Evolutionary conservation across 2,329 filamentous ascomycete genomes (phyloP).

Genomic region (Penicillium freii): DNA sequence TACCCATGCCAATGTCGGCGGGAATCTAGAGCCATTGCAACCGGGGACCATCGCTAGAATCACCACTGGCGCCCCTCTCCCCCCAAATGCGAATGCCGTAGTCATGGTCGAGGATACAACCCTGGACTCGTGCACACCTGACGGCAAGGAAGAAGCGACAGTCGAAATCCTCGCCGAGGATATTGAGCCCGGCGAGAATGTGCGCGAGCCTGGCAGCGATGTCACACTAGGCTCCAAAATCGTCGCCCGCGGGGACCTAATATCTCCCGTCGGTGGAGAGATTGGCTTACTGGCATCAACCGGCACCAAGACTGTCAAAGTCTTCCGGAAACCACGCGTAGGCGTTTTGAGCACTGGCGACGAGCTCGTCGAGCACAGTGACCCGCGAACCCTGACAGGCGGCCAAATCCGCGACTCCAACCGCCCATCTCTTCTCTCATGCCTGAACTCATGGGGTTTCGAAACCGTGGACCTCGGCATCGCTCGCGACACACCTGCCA

Average conservation of each 20-base stretch:
- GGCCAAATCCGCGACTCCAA: conserved; percentile 96
- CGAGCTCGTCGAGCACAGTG: conserved; percentile 77
- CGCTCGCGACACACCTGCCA: conserved; percentile 57
- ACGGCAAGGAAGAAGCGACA: conserved; percentile 79
- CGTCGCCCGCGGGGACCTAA: conserved; percentile 72
- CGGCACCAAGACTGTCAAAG: conserved; percentile 66
- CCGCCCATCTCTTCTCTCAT: conserved; percentile 79
- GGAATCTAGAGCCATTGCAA: conserved; percentile 60
- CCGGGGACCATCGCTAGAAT: conserved; percentile 81
- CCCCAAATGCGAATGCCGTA: conserved; percentile 82
- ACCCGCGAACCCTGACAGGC: conserved; percentile 59
- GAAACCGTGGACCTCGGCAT: conserved; percentile 83
- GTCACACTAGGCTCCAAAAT: conserved; percentile 68
- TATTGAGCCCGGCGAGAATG: conserved; percentile 77
- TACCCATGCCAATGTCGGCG: conserved; percentile 77
- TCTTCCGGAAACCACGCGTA: conserved; percentile 74
- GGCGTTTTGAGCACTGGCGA: conserved; percentile 93
- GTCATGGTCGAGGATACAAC: conserved; percentile 96
- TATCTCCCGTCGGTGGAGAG: conserved; percentile 85
- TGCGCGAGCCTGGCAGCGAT: conserved; percentile 88
- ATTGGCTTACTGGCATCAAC: conserved; percentile 86
- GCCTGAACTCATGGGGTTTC: conserved; percentile 71
- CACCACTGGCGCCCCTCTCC: conserved; percentile 89
- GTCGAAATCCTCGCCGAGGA: conserved; percentile 80
- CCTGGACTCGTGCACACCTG: conserved; percentile 70